Evolutionary conservation across 2,329 filamentous ascomycete species (phyloP), one percentile per base, ranked within the genome.

Genomic region (Fusarium lateritium): DNA sequence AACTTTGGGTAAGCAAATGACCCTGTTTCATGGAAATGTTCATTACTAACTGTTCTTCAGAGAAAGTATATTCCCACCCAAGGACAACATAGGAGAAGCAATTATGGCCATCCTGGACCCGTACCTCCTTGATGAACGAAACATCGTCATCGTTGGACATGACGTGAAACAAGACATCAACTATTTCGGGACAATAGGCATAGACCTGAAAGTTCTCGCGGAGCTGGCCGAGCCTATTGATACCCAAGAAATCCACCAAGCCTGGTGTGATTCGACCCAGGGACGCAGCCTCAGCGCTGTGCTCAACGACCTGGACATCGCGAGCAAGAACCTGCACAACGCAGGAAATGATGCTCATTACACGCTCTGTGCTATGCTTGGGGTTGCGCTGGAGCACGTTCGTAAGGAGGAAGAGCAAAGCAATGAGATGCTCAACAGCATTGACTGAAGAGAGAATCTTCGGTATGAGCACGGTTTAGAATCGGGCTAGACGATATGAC

Each of bases 321-420:
- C 80, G 0, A 87, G 84, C 42, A 87, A 83, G 78, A 84, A 92
- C 71, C 83, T 95, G n/a, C 94, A 97, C 79, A 97, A 97, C 75
- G 94, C 91, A 0, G 90, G 94, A 3, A 97, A 97, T 69, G 94
- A 97, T 76, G 94, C 94, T 0, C 86, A 89, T 2, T 96, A 92
- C 76, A 95, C 93, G 0, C 79, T 97, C 66, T 89, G 91, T 65
- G 91, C 89, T 9, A 87, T 96, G 84, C 77, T 97, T 8, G 87
- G 75, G 1, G 64, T 81, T 19, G 78, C 76, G 2, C 38, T 79
- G 21, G 73, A 75, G 56, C 60, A 72, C 15, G 38, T 57, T 10
- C 62, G 70, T 33, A 69, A 74, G 55, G 57, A 71, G 33, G 69
- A 73, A 39, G 64, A 65, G 21, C 61, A 66, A 56, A 62, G 42